phyloP scores from a whole-genome alignment of 805 yeast genomes.

The Yarrowia phangngaensis region DNA sequence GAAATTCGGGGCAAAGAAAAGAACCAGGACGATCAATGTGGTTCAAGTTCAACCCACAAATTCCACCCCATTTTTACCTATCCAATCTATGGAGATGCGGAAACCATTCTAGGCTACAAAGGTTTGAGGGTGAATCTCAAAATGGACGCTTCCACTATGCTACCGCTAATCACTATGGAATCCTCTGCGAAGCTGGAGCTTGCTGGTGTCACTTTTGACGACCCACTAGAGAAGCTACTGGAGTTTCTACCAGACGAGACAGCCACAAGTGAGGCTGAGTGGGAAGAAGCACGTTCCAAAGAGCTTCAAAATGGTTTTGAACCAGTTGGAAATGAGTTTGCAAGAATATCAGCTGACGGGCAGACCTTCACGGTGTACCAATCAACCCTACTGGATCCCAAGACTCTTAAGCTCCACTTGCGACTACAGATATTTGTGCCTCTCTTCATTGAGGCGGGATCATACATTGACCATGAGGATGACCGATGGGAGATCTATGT shows the following conservation, averaged over 20 bases:
- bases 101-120: constrained; percentile 79
- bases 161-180: constrained; percentile 64
- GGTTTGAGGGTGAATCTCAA: constrained; percentile 58
- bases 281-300: constrained; percentile 55
- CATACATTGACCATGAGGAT: constrained; percentile 75
- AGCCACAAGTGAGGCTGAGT: constrained; percentile 58
- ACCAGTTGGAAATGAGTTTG: constrained; percentile 42
- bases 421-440: constrained; percentile 76
- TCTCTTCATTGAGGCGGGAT: constrained; percentile 89
- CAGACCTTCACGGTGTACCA: constrained; percentile 53
- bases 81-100: constrained; percentile 90
- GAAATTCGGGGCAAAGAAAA: constrained; percentile 30
- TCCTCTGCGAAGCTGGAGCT: constrained; percentile 48
- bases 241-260: constrained; percentile 58
- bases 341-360: constrained; percentile 31
- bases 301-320: constrained; percentile 45
- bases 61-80: constrained; percentile 83
- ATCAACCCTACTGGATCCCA: constrained; percentile 43
- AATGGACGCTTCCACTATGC: constrained; percentile 69
- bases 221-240: constrained; percentile 53
- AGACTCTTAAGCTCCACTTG: constrained; percentile 53
- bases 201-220: constrained; percentile 51
- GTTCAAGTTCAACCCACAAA: not conserved
- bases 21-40: not conserved
- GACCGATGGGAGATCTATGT: constrained; percentile 75